phyloP scores from a whole-genome alignment of 805 yeast species.

The Grigorovia transvaalensis region DNA sequence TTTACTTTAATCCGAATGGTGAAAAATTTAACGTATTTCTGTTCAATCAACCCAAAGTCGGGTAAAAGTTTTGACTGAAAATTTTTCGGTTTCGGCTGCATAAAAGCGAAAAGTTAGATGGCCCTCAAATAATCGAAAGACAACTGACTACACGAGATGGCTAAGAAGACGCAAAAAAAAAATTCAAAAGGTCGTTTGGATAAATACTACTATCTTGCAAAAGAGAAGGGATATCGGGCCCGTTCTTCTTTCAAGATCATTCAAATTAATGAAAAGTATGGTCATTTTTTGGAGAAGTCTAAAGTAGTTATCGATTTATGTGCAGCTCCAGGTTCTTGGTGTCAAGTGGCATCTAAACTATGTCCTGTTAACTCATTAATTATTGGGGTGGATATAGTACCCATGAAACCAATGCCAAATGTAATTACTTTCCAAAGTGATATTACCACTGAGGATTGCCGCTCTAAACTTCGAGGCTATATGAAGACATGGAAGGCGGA shows the following conservation, averaged over 20 bases:
- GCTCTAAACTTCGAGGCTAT: conserved; percentile 87
- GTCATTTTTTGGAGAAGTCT: conserved; percentile 87
- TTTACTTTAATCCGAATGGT: no score
- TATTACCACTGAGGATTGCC: conserved; percentile 96
- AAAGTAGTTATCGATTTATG: conserved; percentile 95
- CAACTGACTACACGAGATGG: conserved; percentile 39
- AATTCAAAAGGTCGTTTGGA: conserved; percentile 98
- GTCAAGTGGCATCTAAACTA: conserved; percentile 91
- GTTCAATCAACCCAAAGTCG: no score
- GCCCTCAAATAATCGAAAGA: background rate
- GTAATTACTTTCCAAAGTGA: conserved; percentile 92
- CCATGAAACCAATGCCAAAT: conserved; percentile 92
- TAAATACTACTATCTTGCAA: conserved; percentile 90
- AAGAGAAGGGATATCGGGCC: conserved; percentile 97
- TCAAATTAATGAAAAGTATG: conserved; percentile 93
- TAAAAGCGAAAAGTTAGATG: no score
- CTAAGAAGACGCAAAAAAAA: conserved; percentile 78
- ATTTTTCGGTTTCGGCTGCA: no score
- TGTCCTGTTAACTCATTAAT: conserved; percentile 91
- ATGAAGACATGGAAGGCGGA: conserved; percentile 99
- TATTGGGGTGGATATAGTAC: conserved; percentile 98
- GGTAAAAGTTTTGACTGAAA: no score
- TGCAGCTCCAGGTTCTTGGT: conserved; percentile 99
- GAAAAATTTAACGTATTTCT: no score
- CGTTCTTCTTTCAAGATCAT: conserved; percentile 95